Evolutionary conservation across 768 basidiomycete species (phyloP), one percentile per base, ranked within the genome.

Genomic region (Boletus vinaceobasis): DNA sequence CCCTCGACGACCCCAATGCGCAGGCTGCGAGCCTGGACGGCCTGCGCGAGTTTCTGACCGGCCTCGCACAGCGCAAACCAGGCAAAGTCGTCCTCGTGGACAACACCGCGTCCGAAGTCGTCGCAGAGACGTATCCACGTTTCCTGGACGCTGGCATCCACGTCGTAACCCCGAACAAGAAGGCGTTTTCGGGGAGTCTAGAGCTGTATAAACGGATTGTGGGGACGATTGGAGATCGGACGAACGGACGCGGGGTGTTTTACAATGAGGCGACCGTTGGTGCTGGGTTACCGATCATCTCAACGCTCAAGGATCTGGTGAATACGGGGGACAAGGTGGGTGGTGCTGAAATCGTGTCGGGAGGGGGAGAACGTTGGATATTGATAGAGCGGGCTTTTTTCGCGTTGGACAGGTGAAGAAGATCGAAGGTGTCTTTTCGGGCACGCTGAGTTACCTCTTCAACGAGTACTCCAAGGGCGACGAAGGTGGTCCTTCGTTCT

Each of bases 391-490:
- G 10, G n/a, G 27, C 4, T 8, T 10, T 44, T n/a, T 48, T 32
- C 23, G 45, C 17, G 19, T 42, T 44, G 42, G 44, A 26, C 56
- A 90, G 87, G 76, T 96, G 58, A 74, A 79, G 64, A 96, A 92
- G 77, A 91, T 98, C 60, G 97, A 99, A 71, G 97, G 97, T 37
- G 97, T 98, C 21, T 92, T 99, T 72, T 94, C 91, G 5, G 97
- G 97, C 9, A 99, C 97, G 3, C 84, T 99, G 79, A 93, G 89
- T 68, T 99, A 98, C 76, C 98, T 99, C 75, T 99, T 99, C 81
- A 98, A 98, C 75, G 86, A 93, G 92, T 94, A 75, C 87, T 71
- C 90, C 3, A 86, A 84, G 5, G 85, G 83, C 2, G 78, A 80
- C 43, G 74, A 84, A 5, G 80, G 81, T 46, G 88, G 87, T 0